A percentile compares a stretch with the other conserved stretches of the same genome.
phyloP scores from a whole-genome alignment of 1,284 basidiomycete genomes.

The Rhodotorula sp. region DNA sequence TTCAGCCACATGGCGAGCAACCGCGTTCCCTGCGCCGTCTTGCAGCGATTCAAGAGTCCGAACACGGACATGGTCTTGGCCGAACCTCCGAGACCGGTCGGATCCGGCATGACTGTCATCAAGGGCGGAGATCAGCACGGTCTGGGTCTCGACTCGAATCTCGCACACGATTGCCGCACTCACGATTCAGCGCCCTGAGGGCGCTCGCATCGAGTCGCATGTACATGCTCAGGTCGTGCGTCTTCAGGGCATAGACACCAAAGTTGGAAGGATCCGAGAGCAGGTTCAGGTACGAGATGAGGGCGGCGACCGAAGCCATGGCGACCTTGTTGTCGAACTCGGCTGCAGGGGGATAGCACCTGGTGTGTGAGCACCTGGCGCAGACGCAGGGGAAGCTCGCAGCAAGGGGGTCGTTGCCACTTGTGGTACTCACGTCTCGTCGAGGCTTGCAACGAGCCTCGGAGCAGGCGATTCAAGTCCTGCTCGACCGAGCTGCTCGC shows the following conservation, averaged over 20 bases:
- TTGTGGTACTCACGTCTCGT: conserved; percentile 52
- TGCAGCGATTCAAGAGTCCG: conserved; percentile 90
- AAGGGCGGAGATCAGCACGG: background rate
- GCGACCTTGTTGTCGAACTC: conserved; percentile 76
- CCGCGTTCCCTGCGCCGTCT: conserved; percentile 92
- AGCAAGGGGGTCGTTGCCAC: too few species aligned
- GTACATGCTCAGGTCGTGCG: conserved; percentile 89
- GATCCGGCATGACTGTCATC: conserved; percentile 39
- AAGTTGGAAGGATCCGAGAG: conserved; percentile 79
- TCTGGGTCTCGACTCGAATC: too few species aligned
- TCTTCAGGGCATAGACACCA: conserved; percentile 73
- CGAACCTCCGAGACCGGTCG: conserved; percentile 32
- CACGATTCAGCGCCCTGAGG: conserved; percentile 78
- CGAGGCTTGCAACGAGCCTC: conserved; percentile 54
- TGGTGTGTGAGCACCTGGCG: too few species aligned
- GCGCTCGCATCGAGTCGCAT: conserved; percentile 97
- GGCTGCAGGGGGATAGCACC: conserved; percentile 53
- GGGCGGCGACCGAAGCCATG: conserved; percentile 74
- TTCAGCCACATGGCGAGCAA: conserved; percentile 91
- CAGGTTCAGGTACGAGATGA: conserved; percentile 79
- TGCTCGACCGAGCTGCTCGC: conserved; percentile 75
- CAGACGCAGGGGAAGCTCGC: too few species aligned
- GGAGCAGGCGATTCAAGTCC: conserved; percentile 75
- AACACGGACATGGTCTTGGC: conserved; percentile 78
- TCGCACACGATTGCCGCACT: background rate